These are phyloP conservation scores for Plasmodium yoelii DNA, from an alignment of 169 alveolate genomes.

Conservation along the genomic window DNA sequence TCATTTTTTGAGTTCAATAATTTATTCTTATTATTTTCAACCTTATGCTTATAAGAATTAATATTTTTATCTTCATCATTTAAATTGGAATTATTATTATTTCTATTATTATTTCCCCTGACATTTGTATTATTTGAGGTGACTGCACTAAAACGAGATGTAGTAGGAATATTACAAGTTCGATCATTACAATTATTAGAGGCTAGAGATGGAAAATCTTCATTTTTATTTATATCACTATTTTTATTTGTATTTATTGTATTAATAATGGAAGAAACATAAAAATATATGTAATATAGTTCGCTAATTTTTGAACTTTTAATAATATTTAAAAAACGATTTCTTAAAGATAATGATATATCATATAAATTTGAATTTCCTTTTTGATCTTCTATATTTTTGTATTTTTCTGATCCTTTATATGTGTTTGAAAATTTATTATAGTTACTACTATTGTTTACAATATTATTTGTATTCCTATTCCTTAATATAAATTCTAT, in stretches of 20 bases:
- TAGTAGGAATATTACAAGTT: background rate
- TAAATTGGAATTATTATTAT: too few species aligned
- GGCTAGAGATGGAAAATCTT: constrained; percentile 38
- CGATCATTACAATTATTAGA: background rate
- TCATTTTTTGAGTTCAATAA: background rate
- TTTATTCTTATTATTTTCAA: constrained; percentile 26
- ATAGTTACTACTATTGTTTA: background rate
- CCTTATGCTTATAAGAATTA: constrained; percentile 57
- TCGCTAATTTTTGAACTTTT: constrained; percentile 70
- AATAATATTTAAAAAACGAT: constrained; percentile 56
- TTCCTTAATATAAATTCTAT: constrained; percentile 36
- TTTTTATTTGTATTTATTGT: constrained; percentile 4
- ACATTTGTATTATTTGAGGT: background rate
- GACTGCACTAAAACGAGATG: too few species aligned
- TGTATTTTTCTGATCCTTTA: background rate
- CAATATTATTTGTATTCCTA: background rate
- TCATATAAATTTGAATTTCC: constrained; percentile 48
- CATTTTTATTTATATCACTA: background rate
- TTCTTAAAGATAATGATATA: constrained; percentile 59
- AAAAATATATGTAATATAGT: constrained; percentile 48
- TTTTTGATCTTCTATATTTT: constrained; percentile 12
- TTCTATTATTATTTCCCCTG: background rate
- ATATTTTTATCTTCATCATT: background rate
- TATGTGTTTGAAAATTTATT: background rate
- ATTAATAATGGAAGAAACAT: constrained; percentile 18